phyloP scores from a whole-genome alignment of 2,329 filamentous ascomycete species.

The Fusarium foetens region DNA sequence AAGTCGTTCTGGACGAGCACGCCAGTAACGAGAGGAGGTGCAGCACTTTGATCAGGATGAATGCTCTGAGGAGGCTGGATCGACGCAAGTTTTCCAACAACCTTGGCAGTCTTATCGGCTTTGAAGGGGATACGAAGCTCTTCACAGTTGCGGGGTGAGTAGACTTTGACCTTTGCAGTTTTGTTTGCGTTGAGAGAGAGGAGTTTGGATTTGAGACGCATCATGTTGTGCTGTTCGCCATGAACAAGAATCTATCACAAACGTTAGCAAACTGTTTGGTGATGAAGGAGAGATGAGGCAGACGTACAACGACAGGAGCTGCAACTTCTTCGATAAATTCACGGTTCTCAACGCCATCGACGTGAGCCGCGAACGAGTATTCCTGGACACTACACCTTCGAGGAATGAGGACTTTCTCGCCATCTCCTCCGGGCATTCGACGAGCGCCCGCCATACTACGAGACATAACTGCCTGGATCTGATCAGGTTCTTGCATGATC shows the following conservation, averaged over 20 bases:
- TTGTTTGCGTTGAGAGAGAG: conserved; percentile 90
- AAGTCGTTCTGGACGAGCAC: conserved; percentile 98
- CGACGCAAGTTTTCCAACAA: conserved; percentile 91
- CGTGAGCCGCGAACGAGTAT: conserved; percentile 94
- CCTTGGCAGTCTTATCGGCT: conserved; percentile 93
- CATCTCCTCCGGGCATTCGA: conserved; percentile 71
- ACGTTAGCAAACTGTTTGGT: conserved; percentile 10
- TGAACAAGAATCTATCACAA: conserved; percentile 85
- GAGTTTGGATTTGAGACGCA: conserved; percentile 92
- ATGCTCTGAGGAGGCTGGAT: conserved; percentile 71
- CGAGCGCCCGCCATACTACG: conserved; percentile 72
- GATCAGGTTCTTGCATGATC: conserved; percentile 92
- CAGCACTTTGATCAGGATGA: conserved; percentile 34
- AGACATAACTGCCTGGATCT: conserved; percentile 94
- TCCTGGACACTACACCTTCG: conserved; percentile 93
- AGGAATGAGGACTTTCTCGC: conserved; percentile 92
- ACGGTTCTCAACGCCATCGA: conserved; percentile 93
- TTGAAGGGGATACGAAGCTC: conserved; percentile 95
- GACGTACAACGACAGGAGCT: conserved; percentile 89
- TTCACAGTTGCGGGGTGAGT: conserved; percentile 92
- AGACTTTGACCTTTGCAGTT: conserved; percentile 86
- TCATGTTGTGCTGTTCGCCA: conserved; percentile 98
- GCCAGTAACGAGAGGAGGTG: conserved; percentile 75
- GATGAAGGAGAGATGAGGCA: not conserved
- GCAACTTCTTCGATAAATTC: conserved; percentile 96